Evolutionary conservation across 2,329 filamentous ascomycete genomes (phyloP).

Genomic region (Fusarium chaquense): DNA sequence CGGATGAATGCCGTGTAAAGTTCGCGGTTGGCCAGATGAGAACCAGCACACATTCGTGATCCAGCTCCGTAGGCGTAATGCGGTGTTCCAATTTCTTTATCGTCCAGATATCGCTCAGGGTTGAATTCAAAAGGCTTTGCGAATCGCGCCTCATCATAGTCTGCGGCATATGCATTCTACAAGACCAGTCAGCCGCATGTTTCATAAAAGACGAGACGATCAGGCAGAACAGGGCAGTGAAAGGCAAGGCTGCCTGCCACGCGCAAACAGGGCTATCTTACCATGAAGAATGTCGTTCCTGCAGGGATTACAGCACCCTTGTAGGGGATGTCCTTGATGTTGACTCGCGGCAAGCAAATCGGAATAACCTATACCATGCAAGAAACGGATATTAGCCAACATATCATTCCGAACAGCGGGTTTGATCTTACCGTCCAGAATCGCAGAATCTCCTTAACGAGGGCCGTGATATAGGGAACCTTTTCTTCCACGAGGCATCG

Average conservation of each 20-base stretch:
- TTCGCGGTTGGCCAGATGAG: conserved; percentile 72
- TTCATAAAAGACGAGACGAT: not conserved
- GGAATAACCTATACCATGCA: conserved; percentile 66
- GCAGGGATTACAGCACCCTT: conserved; percentile 75
- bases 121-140: conserved; percentile 71
- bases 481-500: conserved; percentile 79
- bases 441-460: conserved; percentile 82
- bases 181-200: not conserved
- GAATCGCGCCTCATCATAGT: conserved; percentile 79
- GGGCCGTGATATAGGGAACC: conserved; percentile 79
- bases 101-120: conserved; percentile 76
- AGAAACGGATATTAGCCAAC: not conserved
- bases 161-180: conserved; percentile 77
- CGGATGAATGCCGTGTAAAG: conserved; percentile 71
- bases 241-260: not conserved
- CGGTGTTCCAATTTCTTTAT: conserved; percentile 66
- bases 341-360: conserved; percentile 79
- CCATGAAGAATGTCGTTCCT: conserved; percentile 84
- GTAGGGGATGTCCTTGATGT: conserved; percentile 78
- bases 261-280: conserved; percentile 42
- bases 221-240: not conserved
- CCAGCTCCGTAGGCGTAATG: conserved; percentile 74
- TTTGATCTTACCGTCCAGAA: conserved; percentile 71
- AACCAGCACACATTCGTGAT: conserved; percentile 72
- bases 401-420: not conserved